These are phyloP conservation scores for Neurospora sp. DNA, from an alignment of 495 filamentous ascomycete species.

Conservation along the genomic window DNA sequence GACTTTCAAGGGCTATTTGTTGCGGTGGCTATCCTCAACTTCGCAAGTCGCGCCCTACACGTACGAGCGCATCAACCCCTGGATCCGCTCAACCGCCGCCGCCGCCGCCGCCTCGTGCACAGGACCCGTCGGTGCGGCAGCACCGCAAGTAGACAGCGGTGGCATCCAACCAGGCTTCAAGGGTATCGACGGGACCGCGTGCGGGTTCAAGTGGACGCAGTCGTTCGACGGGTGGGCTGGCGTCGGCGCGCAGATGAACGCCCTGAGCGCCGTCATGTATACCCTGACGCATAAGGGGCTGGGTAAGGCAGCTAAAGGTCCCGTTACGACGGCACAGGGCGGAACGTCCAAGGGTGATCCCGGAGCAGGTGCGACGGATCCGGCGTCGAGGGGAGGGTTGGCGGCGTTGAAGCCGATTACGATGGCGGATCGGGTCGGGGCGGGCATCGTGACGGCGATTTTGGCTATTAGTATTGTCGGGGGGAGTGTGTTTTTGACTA, in stretches of 20 bases:
- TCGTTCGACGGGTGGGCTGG: constrained; percentile 37
- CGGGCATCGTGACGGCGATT: constrained; percentile 53
- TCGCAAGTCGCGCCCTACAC: constrained; percentile 59
- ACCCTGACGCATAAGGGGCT: constrained; percentile 37
- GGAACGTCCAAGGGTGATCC: constrained; percentile 58
- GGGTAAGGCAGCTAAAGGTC: constrained; percentile 24
- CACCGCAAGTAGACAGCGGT: constrained; percentile 34
- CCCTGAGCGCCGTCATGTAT: constrained; percentile 57
- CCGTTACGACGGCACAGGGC: constrained; percentile 47
- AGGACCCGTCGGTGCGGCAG: constrained; percentile 37
- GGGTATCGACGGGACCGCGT: constrained; percentile 40
- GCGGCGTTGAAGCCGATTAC: constrained; percentile 32
- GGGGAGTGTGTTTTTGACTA: constrained; percentile 34
- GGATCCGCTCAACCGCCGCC: constrained; percentile 45
- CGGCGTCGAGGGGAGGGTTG: constrained; percentile 9
- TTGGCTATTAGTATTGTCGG: constrained; percentile 45
- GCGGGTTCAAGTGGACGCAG: constrained; percentile 42
- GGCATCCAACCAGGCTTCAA: constrained; percentile 43
- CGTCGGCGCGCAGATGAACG: constrained; percentile 65
- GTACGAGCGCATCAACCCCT: constrained; percentile 42
- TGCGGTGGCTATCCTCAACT: constrained; percentile 58
- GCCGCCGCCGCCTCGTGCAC: constrained; percentile 56
- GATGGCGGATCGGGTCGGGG: constrained; percentile 51
- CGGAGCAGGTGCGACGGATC: constrained; percentile 37
- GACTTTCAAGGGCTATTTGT: constrained; percentile 66